phyloP scores from a whole-genome alignment of 1,284 basidiomycete genomes.

The Psilocybe mexicana region DNA sequence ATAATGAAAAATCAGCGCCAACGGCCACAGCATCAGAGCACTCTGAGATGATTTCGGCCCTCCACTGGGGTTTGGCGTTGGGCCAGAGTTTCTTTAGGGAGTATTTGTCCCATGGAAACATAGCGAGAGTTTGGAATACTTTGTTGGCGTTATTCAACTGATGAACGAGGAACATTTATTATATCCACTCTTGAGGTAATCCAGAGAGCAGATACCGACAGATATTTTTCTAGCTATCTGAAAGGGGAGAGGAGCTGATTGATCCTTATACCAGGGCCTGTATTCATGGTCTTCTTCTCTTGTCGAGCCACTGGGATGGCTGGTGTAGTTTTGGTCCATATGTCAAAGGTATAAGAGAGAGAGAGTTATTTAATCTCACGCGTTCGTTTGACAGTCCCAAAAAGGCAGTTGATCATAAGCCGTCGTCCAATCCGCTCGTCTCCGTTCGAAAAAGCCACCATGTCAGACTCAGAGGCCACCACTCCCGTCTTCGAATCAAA shows the following conservation, averaged over 20 bases:
- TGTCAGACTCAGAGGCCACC: slow-evolving; percentile 34
- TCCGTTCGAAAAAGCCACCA: slow-evolving; percentile 32
- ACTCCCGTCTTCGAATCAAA: slow-evolving; percentile 54
- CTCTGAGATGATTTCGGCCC: slow-evolving; percentile 36
- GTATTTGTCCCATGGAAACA: slow-evolving; percentile 58
- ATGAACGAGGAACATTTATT: background rate
- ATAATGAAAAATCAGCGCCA: slow-evolving; percentile 40
- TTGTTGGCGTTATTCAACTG: slow-evolving; percentile 26
- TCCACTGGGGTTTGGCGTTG: slow-evolving; percentile 48
- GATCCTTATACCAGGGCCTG: slow-evolving; percentile 42
- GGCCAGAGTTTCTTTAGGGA: slow-evolving; percentile 49
- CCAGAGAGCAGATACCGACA: slow-evolving; percentile 25
- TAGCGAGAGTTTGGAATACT: slow-evolving; percentile 38
- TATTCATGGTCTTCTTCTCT: slow-evolving; percentile 14
- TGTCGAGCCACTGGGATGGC: slow-evolving; percentile 6
- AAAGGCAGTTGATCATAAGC: slow-evolving; percentile 25
- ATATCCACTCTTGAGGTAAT: background rate
- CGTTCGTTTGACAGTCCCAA: slow-evolving; percentile 20
- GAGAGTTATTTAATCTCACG: slow-evolving; percentile 12
- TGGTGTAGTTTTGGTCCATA: background rate
- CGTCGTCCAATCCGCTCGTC: slow-evolving; percentile 28
- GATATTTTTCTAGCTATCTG: slow-evolving; percentile 33
- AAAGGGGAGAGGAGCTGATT: slow-evolving; percentile 32
- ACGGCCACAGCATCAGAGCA: slow-evolving; percentile 54
- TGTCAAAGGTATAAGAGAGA: slow-evolving; percentile 13